Evolutionary conservation across 2,329 filamentous ascomycete genomes (phyloP), one percentile per base, ranked within the genome.

Genomic region (Aspergillus jensenii): DNA sequence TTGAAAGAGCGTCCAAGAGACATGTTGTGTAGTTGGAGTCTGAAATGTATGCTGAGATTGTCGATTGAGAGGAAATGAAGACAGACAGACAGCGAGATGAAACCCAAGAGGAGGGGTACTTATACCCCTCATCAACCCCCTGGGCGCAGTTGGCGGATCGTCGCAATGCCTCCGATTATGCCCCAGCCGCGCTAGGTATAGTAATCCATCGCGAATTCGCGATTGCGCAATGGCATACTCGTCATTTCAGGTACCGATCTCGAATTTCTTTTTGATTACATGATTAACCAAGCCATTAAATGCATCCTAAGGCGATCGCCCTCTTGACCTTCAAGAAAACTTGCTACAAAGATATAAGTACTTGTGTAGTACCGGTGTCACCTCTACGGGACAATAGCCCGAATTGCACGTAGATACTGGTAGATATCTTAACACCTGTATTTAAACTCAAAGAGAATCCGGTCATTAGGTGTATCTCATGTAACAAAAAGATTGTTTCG

Each of bases 1-100:
- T 75, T 78, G 52, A 72, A 75, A 19, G 66, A 64, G 40, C 68
- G 69, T 54, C 71, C 70, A 9, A 71, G 58, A 62, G 73, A 70
- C 72, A 76, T 75, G 17, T 27, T 27, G 39, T 33, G 19, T 12
- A 25, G 19, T n/a, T 50, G 11, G 12, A 9, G 40, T 23, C 17
- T 15, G 14, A 5, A 33, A 7, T 31, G 35, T 41, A 51, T 27
- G 48, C 9, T 31, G 15, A 41, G 15, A n/a, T 39, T 31, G 9
- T 31, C 14, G 37, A 23, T 11, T 5, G 31, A 31, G 41, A 40
- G 14, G 9, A 31, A 25, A 25, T 9, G 19, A 19, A 46, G 40
- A 40, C 6, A 25, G 6, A 19, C 14, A 31, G 15, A 9, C n/a
- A 15, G 17, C 21, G 15, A 21, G 5, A 48, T 25, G 15, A n/a